phyloP scores from a whole-genome alignment of 2,329 filamentous ascomycete species.

The Trichocomaceae sp. region DNA sequence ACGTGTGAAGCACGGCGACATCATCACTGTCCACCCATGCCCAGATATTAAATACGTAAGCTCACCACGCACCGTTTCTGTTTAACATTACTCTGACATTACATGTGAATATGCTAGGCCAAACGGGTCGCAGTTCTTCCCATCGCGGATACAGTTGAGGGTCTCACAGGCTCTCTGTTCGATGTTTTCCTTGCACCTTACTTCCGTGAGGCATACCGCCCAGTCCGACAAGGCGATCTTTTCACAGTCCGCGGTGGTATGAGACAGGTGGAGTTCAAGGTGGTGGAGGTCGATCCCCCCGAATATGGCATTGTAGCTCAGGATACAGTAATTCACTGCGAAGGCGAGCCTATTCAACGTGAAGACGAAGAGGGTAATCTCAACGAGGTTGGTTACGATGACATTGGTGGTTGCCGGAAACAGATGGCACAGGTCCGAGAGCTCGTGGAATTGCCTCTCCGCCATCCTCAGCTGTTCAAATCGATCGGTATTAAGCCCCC shows the following conservation, averaged over 20 bases:
- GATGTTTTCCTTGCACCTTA: conserved; percentile 99
- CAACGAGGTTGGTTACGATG: conserved; percentile 98
- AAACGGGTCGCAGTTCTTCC: conserved; percentile 98
- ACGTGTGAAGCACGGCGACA: conserved; percentile 95
- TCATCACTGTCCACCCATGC: conserved; percentile 94
- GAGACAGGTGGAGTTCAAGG: conserved; percentile 99
- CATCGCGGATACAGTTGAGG: conserved; percentile 96
- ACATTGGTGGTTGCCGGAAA: conserved; percentile 98
- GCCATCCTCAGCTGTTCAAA: conserved; percentile 98
- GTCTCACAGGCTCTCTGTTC: conserved; percentile 93
- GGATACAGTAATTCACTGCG: conserved; percentile 98
- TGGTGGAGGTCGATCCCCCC: conserved; percentile 95
- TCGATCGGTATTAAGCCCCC: conserved; percentile 99
- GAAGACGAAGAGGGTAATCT: conserved; percentile 99
- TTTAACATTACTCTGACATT: background rate
- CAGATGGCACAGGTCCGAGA: conserved; percentile 99
- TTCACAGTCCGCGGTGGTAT: conserved; percentile 97
- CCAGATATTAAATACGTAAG: conserved; percentile 99
- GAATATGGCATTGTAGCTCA: conserved; percentile 99
- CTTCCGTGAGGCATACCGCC: conserved; percentile 98
- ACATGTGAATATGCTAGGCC: conserved; percentile 53
- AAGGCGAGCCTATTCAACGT: conserved; percentile 92
- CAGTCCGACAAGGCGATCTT: conserved; percentile 91
- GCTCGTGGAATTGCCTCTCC: conserved; percentile 91
- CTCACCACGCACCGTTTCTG: conserved; percentile 20